A percentile compares a stretch with the other conserved stretches of the same genome.
Evolutionary conservation across 768 basidiomycete species (phyloP).

Genomic region (Pisolithus orientalis): DNA sequence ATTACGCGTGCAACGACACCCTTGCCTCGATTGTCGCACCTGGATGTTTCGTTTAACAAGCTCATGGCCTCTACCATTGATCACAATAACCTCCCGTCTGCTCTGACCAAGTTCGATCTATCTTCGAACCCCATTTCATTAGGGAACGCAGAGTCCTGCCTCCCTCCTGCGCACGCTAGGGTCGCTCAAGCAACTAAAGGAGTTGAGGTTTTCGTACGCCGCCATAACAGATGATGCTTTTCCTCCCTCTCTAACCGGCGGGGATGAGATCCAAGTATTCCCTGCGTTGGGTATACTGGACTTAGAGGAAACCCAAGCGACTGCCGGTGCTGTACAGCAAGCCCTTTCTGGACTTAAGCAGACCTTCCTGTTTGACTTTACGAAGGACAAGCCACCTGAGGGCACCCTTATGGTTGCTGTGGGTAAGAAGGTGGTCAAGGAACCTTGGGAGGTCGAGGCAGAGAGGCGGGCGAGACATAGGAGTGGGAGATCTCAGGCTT

Average conservation of each 20-base stretch:
- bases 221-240: slow-evolving; percentile 60
- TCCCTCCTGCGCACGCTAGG: slow-evolving; percentile 42
- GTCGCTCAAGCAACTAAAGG: slow-evolving; percentile 45
- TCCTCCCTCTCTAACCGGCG: slow-evolving; percentile 21
- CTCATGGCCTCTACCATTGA: slow-evolving; percentile 53
- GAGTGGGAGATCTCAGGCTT: slow-evolving; percentile 27
- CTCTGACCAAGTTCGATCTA: slow-evolving; percentile 53
- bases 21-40: slow-evolving; percentile 55
- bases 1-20: slow-evolving; percentile 58
- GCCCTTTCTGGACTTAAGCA: slow-evolving; percentile 45
- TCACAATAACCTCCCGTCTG: slow-evolving; percentile 41
- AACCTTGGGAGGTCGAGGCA: slow-evolving; percentile 75
- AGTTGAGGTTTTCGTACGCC: slow-evolving; percentile 49
- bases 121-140: slow-evolving; percentile 61
- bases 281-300: slow-evolving; percentile 52
- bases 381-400: slow-evolving; percentile 45
- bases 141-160: slow-evolving; percentile 18
- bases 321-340: slow-evolving; percentile 35
- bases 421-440: slow-evolving; percentile 66
- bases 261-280: slow-evolving; percentile 32
- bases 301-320: slow-evolving; percentile 59
- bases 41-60: slow-evolving; percentile 66
- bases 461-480: slow-evolving; percentile 48
- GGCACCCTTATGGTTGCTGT: slow-evolving; percentile 53
- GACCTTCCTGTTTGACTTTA: slow-evolving; percentile 48